phyloP scores from a whole-genome alignment of 306 rosid species.

The Fagus sylvatica region DNA sequence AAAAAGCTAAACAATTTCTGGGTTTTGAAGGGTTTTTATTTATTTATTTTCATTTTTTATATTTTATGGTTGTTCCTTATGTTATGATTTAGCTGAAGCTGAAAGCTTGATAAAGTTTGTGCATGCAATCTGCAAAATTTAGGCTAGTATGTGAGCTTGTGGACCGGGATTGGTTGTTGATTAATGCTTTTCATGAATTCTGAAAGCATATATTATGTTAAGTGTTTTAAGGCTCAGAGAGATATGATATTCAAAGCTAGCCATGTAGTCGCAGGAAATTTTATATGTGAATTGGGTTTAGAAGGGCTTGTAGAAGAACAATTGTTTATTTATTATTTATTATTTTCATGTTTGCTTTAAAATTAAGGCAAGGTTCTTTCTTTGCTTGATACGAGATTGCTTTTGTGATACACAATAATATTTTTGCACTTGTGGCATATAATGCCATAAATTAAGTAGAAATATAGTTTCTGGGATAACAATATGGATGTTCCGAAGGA shows the following conservation, averaged over 20 bases:
- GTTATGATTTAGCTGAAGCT: not conserved
- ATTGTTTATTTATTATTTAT: not conserved
- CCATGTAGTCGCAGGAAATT: not conserved
- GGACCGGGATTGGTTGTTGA: not conserved
- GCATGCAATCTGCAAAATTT: not conserved
- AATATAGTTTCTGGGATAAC: not conserved
- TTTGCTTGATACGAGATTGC: not conserved
- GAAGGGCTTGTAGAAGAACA: not conserved
- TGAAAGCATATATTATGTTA: not conserved
- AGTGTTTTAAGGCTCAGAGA: not conserved
- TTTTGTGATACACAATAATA: not conserved
- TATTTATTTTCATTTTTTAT: not conserved
- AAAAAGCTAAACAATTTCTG: too few species aligned
- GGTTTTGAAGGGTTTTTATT: too few species aligned
- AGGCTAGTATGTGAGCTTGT: not conserved
- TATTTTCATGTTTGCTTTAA: not conserved
- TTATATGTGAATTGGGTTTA: not conserved
- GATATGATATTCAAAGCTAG: not conserved
- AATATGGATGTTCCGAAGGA: not conserved
- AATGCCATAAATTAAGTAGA: not conserved
- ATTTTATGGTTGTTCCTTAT: not conserved
- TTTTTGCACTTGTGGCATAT: not conserved
- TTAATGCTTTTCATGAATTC: not conserved
- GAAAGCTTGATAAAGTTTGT: not conserved
- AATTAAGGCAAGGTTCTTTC: not conserved